Evolutionary conservation across 2,329 filamentous ascomycete genomes (phyloP).

Genomic region (Neofusicoccum parvum): DNA sequence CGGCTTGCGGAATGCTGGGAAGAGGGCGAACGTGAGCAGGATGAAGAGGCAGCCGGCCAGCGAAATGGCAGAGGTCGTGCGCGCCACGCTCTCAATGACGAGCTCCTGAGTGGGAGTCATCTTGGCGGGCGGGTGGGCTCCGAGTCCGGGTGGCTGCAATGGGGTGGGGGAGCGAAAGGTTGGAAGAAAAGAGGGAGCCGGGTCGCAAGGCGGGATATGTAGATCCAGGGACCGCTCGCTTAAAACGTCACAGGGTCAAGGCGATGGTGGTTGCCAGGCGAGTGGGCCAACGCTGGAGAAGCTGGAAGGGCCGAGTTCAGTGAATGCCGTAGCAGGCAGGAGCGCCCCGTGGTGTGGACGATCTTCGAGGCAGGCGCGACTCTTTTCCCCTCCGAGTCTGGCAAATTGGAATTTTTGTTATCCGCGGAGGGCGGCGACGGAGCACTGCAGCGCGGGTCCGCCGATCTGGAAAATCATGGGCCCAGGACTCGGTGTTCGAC

Average conservation of each 20-base stretch:
- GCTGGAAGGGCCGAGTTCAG: background rate
- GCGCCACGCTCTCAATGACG: constrained; percentile 65
- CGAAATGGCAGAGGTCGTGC: constrained; percentile 70
- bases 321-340: background rate
- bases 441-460: background rate
- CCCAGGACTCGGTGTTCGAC: background rate
- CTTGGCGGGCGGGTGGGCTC: background rate
- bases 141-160: too few relatives aligned
- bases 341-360: too few relatives aligned
- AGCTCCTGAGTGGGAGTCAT: constrained; percentile 28
- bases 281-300: background rate
- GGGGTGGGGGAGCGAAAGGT: background rate
- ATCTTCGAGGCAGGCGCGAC: background rate
- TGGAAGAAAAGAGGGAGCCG: too few relatives aligned
- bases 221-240: background rate
- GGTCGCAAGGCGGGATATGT: background rate
- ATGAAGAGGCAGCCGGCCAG: constrained; percentile 72
- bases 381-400: background rate
- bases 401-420: background rate
- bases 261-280: background rate
- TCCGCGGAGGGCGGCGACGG: background rate
- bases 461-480: background rate
- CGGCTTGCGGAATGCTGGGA: constrained; percentile 75
- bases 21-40: constrained; percentile 69
- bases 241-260: background rate